Evolutionary conservation across 352 stramenopile species (phyloP).

Genomic region (Phytophthora macrochlamydospora): DNA sequence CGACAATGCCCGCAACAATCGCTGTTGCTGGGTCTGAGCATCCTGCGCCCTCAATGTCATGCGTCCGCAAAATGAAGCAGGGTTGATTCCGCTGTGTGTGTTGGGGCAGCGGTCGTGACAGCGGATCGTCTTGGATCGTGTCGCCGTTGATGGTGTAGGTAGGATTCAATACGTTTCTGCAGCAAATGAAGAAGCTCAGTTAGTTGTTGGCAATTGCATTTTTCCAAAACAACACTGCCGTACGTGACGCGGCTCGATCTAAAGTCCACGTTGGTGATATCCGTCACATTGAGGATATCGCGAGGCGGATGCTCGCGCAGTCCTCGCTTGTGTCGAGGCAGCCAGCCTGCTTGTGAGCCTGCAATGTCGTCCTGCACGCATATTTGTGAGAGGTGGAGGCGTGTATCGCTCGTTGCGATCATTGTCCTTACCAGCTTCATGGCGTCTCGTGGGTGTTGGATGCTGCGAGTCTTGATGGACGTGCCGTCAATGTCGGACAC

Average conservation of each 20-base stretch:
- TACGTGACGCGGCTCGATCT: slow-evolving; percentile 77
- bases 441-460: slow-evolving; percentile 52
- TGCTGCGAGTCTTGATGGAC: slow-evolving; percentile 43
- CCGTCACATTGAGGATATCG: slow-evolving; percentile 62
- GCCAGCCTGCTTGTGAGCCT: slow-evolving; percentile 57
- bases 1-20: slow-evolving; percentile 66
- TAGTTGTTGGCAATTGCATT: neutral
- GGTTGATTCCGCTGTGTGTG: slow-evolving; percentile 64
- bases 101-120: slow-evolving; percentile 46
- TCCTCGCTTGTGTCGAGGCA: slow-evolving; percentile 55
- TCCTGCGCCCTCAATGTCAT: slow-evolving; percentile 68
- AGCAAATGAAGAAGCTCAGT: neutral
- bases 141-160: slow-evolving; percentile 79
- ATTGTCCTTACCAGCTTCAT: slow-evolving; percentile 41
- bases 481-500: slow-evolving; percentile 78
- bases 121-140: slow-evolving; percentile 54
- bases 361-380: slow-evolving; percentile 57
- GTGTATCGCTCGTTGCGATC: too few relatives aligned
- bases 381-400: neutral
- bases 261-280: slow-evolving; percentile 80
- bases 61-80: slow-evolving; percentile 54
- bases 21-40: slow-evolving; percentile 52
- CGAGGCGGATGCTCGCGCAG: slow-evolving; percentile 60
- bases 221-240: slow-evolving; percentile 1
- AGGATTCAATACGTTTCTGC: slow-evolving; percentile 73